Evolutionary conservation across 805 yeast genomes (phyloP), one percentile per base, ranked within the genome.

Genomic region (Spencermartinsiella europaea): DNA sequence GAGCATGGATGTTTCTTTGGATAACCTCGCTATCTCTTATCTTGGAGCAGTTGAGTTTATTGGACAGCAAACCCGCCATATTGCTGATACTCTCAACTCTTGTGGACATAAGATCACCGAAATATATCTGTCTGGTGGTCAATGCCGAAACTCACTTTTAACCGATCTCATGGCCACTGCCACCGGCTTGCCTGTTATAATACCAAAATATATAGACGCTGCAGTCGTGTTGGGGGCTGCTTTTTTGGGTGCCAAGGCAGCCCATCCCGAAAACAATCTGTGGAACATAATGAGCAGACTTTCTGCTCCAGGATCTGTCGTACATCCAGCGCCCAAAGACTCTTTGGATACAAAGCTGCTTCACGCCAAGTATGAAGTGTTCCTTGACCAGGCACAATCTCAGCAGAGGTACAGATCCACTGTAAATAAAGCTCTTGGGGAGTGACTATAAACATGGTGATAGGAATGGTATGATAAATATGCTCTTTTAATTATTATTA

Each of bases 201-300:
- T 91, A 52, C 99, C 99, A 41, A 77, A 91, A 59, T 90, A 93
- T 66, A 89, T 91, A 58, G 98, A 91, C 62, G 93, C 97, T 1
- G 95, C 97, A 1, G 99, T 93, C 34, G 98, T 93, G 2, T 85
- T 91, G 62, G 99, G 99, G 20, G 77, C 96, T 3, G 98, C 99
- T 0, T 71, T 93, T 62, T 73, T 93, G 51, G 99, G 98, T 34
- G 97, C 98, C 1, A 88, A 82, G 51, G 98, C 98, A 2, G 81
- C 83, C 55, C 81, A 77, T 50, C 63, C 65, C 40, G 61, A 62
- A 48, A 58, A 61, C 51, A 46, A 57, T 38, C 71, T 93, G 48
- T 91, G 98, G 98, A 77, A 80, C 33, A 80, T 84, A 34, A 93
- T 93, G 99, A 76, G 77, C 54, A 74, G 75, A 50, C 74, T 90